Evolutionary conservation across 768 basidiomycete genomes (phyloP).

Genomic region (Rickenella mellea): DNA sequence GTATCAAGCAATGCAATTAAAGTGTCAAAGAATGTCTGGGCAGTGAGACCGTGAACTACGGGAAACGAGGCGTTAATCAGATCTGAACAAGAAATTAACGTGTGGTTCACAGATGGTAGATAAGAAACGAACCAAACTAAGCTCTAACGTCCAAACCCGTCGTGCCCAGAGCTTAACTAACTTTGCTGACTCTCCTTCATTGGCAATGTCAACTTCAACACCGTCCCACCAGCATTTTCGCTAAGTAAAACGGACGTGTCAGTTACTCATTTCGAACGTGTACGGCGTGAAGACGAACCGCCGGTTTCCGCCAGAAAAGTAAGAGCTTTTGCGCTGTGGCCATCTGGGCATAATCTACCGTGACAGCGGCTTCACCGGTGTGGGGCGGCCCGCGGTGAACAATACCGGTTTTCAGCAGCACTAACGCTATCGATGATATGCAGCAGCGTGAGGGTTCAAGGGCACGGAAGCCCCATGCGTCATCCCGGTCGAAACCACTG

Average conservation of each 20-base stretch:
- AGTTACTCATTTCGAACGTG: conserved; percentile 3
- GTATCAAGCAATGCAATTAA: no score
- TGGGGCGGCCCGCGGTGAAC: conserved; percentile 47
- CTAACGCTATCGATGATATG: conserved; percentile 96
- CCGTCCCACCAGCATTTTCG: conserved; percentile 99
- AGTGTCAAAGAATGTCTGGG: no score
- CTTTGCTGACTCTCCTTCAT: conserved; percentile 39
- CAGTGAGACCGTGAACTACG: no score
- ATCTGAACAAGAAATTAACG: no score
- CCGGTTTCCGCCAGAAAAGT: conserved; percentile 98
- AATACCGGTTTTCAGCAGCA: conserved; percentile 95
- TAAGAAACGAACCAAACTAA: conserved; percentile 68
- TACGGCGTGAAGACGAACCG: conserved; percentile 50
- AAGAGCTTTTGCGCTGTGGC: conserved; percentile 94
- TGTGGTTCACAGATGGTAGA: no score
- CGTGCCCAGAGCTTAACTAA: conserved; percentile 91
- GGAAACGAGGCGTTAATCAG: no score
- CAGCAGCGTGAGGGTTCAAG: conserved; percentile 94
- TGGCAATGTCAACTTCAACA: conserved; percentile 75
- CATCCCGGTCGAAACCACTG: conserved; percentile 95
- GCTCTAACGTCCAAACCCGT: conserved; percentile 95
- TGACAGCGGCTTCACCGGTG: conserved; percentile 60
- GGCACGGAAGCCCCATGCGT: conserved; percentile 96
- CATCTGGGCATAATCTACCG: conserved; percentile 89
- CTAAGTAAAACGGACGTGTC: conserved; percentile 30